Base-by-base conservation (phyloP, 108 stramenopile species). In the Fragilaria crotonensis region DNA sequence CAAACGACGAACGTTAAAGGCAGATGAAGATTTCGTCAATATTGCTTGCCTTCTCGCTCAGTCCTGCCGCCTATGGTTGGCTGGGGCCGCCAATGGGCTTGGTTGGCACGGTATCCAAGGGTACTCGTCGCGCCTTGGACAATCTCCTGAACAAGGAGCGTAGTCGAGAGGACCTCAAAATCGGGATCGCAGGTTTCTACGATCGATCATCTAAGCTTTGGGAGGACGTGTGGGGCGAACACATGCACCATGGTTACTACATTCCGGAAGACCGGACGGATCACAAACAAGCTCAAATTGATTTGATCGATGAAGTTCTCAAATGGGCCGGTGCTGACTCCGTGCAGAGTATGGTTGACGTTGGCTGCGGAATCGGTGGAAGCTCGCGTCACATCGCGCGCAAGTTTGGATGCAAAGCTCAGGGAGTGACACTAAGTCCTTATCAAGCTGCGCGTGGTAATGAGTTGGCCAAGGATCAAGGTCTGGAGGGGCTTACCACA, bases 361-460 rank as follows among this genome's bases (percentile, higher is more conserved):
- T 92, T 5, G 97, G 97, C 5, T 98, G 97, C 66, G 97, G 97
- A 4, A 87, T 97, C 59, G 97, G 97, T 18, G 97, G 97, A 14
- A 81, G 75, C 26, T 80, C 79, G 19, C 75, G 97, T 25, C 87
- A 94, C 63, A 93, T 98, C 64, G 85, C 89, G 31, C 57, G 72
- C 41, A 87, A 84, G 55, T 98, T 68, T 64, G 68, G 68, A 5
- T 62, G 87, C 62, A 59, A 58, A 23, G 75, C 84, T 27, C 70
- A 85, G 61, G 90, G 97, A 32, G 84, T 98, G 45, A 95, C 97
- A 1, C 72, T 98, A 53, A 88, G 85, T 68, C 96, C 96, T 0
- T 90, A 92, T 46, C 97, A 98, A 73, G 92, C 85, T 25, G 64
- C 73, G 41, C 75, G 91, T 17, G 90, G 81, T 9, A 91, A 90